Conservation (phyloP, 2,329 filamentous ascomycete species). For the Pseudogymnoascus sp. region DNA sequence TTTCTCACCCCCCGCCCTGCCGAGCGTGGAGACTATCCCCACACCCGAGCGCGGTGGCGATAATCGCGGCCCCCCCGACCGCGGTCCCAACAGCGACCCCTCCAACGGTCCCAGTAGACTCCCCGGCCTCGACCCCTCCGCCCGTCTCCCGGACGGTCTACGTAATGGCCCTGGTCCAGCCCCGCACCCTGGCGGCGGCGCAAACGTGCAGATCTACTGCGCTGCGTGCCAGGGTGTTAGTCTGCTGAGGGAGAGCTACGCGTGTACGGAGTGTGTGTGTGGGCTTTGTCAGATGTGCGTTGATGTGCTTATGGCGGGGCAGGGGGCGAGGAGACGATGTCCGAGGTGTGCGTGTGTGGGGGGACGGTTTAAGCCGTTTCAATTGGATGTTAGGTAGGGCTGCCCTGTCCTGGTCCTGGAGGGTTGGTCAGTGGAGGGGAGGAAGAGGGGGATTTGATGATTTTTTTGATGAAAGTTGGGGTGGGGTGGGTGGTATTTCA, state of each 20-base stretch:
- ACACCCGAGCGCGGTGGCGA: not conserved
- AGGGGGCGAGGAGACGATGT: slow-evolving; percentile 68
- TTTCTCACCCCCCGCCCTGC: slow-evolving; percentile 68
- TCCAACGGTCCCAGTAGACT: not conserved
- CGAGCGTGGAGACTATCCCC: slow-evolving; percentile 65
- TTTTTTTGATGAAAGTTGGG: too few species aligned
- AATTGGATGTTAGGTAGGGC: slow-evolving; percentile 64
- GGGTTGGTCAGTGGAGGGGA: too few species aligned
- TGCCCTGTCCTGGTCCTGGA: too few species aligned
- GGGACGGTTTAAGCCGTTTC: slow-evolving; percentile 74
- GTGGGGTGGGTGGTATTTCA: too few species aligned
- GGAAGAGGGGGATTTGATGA: too few species aligned
- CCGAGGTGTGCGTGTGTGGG: slow-evolving; percentile 72
- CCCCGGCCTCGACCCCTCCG: not conserved
- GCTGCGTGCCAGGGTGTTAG: slow-evolving; percentile 75
- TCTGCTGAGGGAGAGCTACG: slow-evolving; percentile 73
- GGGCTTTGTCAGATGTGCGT: slow-evolving; percentile 86
- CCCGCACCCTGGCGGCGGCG: not conserved
- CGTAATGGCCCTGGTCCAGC: not conserved
- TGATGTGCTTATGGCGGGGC: slow-evolving; percentile 60
- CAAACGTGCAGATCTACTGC: slow-evolving; percentile 82
- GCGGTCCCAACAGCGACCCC: slow-evolving; percentile 39
- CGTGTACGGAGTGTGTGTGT: slow-evolving; percentile 93
- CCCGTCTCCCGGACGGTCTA: not conserved
- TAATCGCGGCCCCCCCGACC: not conserved